phyloP scores from a whole-genome alignment of 805 yeast species.

The Torulaspora indica region DNA sequence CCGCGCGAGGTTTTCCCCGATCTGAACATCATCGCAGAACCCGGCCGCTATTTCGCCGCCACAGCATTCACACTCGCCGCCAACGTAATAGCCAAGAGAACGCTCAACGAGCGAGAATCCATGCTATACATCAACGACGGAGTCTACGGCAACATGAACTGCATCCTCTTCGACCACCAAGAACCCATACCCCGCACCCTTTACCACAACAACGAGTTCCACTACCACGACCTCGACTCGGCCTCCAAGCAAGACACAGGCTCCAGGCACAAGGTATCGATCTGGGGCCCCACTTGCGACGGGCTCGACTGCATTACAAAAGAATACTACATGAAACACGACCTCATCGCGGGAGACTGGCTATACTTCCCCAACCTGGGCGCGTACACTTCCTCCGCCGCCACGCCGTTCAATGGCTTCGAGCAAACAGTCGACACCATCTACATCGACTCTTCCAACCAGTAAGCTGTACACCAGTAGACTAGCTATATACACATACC shows the following conservation, averaged over 20 bases:
- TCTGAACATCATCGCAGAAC: constrained; percentile 69
- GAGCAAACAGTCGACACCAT: constrained; percentile 53
- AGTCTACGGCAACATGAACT: constrained; percentile 91
- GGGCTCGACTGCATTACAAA: constrained; percentile 80
- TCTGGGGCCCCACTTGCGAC: constrained; percentile 99
- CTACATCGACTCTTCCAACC: constrained; percentile 49
- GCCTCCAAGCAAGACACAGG: constrained; percentile 14
- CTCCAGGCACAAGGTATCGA: constrained; percentile 45
- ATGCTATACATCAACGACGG: constrained; percentile 93
- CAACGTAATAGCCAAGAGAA: constrained; percentile 80
- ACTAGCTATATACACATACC: not conserved
- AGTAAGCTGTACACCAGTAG: too few relatives aligned
- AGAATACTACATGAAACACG: constrained; percentile 48
- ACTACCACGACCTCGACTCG: constrained; percentile 37
- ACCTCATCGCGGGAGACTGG: constrained; percentile 87
- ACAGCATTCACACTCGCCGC: constrained; percentile 80
- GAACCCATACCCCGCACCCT: constrained; percentile 65
- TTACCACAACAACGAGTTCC: constrained; percentile 47
- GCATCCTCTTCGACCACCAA: constrained; percentile 90
- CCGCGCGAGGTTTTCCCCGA: constrained; percentile 42
- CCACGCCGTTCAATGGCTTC: constrained; percentile 92
- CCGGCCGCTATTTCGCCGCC: constrained; percentile 87
- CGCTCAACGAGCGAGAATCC: constrained; percentile 39
- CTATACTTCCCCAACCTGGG: constrained; percentile 77
- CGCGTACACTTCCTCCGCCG: constrained; percentile 88